Evolutionary conservation across 176 grass and related monocot species (phyloP).

Genomic region (Oryza punctata): DNA sequence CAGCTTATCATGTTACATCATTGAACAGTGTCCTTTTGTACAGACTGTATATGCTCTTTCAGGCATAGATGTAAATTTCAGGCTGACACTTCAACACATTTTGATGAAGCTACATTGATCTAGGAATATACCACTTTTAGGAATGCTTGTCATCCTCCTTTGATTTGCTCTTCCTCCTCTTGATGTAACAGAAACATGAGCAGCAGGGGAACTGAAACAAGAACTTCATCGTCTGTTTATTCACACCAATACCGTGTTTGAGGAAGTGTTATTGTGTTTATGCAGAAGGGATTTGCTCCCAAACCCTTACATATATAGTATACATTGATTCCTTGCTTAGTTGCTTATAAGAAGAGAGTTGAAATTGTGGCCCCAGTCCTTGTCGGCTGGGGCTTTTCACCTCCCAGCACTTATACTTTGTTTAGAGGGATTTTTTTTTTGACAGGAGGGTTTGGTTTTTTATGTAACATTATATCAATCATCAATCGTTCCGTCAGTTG

Average conservation of each 20-base stretch:
- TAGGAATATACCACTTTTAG: not conserved
- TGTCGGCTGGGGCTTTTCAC: constrained; percentile 12
- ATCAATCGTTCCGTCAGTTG: not conserved
- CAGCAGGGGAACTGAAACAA: constrained; percentile 61
- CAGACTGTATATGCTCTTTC: not conserved
- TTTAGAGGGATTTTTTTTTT: too few species aligned
- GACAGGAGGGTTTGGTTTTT: not conserved
- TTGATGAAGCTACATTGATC: not conserved
- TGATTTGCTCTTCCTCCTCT: constrained; percentile 48
- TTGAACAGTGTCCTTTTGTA: not conserved
- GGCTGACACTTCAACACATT: not conserved
- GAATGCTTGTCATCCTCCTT: constrained; percentile 22
- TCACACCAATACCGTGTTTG: constrained; percentile 9
- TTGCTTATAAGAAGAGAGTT: not conserved
- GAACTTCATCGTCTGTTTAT: constrained; percentile 49
- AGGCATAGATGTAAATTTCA: not conserved
- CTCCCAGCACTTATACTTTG: not conserved
- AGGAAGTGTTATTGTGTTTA: not conserved
- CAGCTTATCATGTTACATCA: constrained; percentile 23
- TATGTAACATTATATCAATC: not conserved
- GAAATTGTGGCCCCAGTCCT: constrained; percentile 10
- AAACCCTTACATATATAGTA: constrained; percentile 27
- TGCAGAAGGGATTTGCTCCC: not conserved
- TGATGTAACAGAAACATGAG: constrained; percentile 64
- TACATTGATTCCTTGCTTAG: constrained; percentile 37